Evolutionary conservation across 176 grass and related monocot genomes (phyloP), one percentile per base, ranked within the genome.

Genomic region (Triticum urartu): DNA sequence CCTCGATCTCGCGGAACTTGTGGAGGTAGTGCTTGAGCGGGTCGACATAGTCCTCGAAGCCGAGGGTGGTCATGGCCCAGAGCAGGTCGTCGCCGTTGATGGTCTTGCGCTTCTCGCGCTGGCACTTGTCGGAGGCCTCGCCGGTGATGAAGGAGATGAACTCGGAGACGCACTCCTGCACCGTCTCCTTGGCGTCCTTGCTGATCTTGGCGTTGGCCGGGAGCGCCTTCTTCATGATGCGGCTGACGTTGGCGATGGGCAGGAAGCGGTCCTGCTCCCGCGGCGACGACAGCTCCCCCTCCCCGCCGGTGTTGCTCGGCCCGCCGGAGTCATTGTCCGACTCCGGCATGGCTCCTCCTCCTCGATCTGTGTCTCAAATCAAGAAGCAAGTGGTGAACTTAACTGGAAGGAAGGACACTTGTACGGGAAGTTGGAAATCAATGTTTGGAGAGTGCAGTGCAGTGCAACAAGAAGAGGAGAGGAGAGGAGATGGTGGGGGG

Each of bases 81-180:
- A 98, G 91, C 47, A 98, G 93, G 84, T 98, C 97, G 84, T 98
- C 97, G 79, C 97, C 94, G 79, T 98, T 98, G 88, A 98, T 91
- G 86, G 97, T 98, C 94, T 98, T 98, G 69, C 97, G 93, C 92
- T 98, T 98, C 92, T 98, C 97, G 1, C 94, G 90, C 79, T 93
- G 91, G 86, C 97, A 98, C 94, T 98, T 98, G 90, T 98, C 97
- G 72, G 97, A 98, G 50, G 97, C 97, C 90, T 98, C 97, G 3
- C 96, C 94, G 39, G 97, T 98, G 84, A 98, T 88, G 92, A 98
- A 98, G 85, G 93, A 95, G 92, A 98, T 98, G 97, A 98, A 98
- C 85, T 98, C 97, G 3, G 97, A 98, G n/a, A 98, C 97, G 78
- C 97, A 98, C 94, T 98, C 97, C 85, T 98, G 97, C 79, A 95